A percentile compares a stretch with the other conserved stretches of the same genome.
These are phyloP conservation scores for Podospora didyma DNA, from an alignment of 495 filamentous ascomycete genomes.

Conservation along the genomic window DNA sequence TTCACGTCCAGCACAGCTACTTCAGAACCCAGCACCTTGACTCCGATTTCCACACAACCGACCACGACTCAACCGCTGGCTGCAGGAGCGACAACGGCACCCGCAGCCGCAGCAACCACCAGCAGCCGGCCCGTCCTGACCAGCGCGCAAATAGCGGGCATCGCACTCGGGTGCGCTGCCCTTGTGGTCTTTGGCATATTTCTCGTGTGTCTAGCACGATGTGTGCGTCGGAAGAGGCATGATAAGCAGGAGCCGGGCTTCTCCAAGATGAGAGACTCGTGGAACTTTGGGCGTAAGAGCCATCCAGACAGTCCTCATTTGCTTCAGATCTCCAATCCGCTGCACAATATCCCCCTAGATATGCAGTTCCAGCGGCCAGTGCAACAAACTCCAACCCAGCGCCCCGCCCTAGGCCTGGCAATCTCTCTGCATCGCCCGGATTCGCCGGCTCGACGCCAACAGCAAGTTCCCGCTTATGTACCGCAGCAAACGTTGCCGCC, in stretches of 20 bases:
- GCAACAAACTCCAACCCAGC: conserved; percentile 15
- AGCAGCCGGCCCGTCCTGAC: conserved; percentile 20
- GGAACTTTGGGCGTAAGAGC: conserved; percentile 19
- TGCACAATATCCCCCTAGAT: conserved; percentile 23
- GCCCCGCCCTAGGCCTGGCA: conserved; percentile 35
- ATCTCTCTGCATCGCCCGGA: conserved; percentile 16
- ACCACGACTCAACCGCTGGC: conserved; percentile 10
- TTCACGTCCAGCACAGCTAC: background rate
- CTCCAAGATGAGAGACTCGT: conserved; percentile 32
- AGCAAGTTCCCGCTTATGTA: background rate
- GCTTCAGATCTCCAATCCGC: conserved; percentile 33
- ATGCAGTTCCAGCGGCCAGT: background rate
- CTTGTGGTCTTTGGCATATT: conserved; percentile 34
- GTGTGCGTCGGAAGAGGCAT: conserved; percentile 32
- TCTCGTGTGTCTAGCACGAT: conserved; percentile 39
- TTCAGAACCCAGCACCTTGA: conserved; percentile 4
- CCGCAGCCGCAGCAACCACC: conserved; percentile 13
- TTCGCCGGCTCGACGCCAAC: background rate
- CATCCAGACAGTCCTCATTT: conserved; percentile 2
- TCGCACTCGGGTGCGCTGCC: conserved; percentile 41
- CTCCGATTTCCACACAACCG: conserved; percentile 2
- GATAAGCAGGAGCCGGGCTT: conserved; percentile 36
- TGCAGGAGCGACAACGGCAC: conserved; percentile 8
- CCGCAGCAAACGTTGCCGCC: too few species aligned
- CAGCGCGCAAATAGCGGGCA: conserved; percentile 42